Conservation (phyloP, 495 filamentous ascomycete species). For the Parachaetomium inaequale region DNA sequence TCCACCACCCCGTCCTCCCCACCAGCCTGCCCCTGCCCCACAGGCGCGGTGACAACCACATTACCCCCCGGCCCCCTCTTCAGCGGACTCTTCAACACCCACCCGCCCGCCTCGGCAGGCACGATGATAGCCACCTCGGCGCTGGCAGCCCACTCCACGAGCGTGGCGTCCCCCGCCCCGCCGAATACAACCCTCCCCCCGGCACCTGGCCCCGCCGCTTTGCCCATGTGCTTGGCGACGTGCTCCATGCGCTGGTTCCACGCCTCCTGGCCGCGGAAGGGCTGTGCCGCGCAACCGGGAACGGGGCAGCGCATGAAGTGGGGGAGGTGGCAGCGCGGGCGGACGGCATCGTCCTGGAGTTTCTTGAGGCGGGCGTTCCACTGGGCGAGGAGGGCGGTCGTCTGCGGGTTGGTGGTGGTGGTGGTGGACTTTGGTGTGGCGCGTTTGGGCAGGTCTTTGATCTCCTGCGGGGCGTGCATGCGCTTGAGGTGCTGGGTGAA, state of each 20-base stretch:
- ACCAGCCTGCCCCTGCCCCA: background rate
- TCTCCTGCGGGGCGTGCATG: slow-evolving; percentile 63
- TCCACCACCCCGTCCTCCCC: background rate
- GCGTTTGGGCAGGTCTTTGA: slow-evolving; percentile 23
- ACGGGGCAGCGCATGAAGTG: slow-evolving; percentile 62
- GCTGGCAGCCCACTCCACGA: slow-evolving; percentile 47
- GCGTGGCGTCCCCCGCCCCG: slow-evolving; percentile 33
- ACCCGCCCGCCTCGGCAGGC: slow-evolving; percentile 5
- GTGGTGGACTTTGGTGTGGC: background rate
- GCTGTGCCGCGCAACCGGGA: slow-evolving; percentile 42
- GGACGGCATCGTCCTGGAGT: slow-evolving; percentile 58
- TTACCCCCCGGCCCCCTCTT: slow-evolving; percentile 8
- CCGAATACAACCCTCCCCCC: slow-evolving; percentile 34
- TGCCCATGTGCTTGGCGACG: slow-evolving; percentile 77
- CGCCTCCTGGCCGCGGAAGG: slow-evolving; percentile 58
- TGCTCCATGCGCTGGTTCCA: slow-evolving; percentile 93
- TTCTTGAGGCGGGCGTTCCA: slow-evolving; percentile 46
- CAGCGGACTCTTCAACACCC: slow-evolving; percentile 19
- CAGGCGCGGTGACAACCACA: slow-evolving; percentile 14
- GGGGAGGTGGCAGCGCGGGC: slow-evolving; percentile 59
- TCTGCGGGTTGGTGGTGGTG: background rate
- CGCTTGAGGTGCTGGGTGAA: slow-evolving; percentile 85
- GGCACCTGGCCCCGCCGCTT: slow-evolving; percentile 14
- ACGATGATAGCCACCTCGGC: slow-evolving; percentile 40
- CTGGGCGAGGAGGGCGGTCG: background rate